phyloP scores from a whole-genome alignment of 139 green algal genomes.

The Mesotaenium endlicherianum region DNA sequence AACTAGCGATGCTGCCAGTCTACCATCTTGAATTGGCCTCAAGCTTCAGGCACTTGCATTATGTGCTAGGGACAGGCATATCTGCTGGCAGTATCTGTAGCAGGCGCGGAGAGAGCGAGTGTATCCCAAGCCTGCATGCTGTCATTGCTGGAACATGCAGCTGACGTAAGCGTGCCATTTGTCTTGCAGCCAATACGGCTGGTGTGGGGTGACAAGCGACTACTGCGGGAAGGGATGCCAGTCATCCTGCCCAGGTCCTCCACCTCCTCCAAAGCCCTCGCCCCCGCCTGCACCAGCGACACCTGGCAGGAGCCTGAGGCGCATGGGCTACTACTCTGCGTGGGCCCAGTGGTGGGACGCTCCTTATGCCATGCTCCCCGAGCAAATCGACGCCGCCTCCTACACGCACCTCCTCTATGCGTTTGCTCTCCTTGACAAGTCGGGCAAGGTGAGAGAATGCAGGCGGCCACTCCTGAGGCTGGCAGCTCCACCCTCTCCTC shows the following conservation, averaged over 20 bases:
- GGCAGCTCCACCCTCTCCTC: neutral
- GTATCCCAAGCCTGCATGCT: too few species aligned
- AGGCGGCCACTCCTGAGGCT: neutral
- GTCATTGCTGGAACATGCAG: too few species aligned
- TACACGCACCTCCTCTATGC: conserved; percentile 9
- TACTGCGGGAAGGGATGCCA: conserved; percentile 8
- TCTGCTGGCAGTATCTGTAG: too few species aligned
- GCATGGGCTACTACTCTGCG: neutral
- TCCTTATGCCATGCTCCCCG: neutral
- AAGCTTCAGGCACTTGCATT: too few species aligned
- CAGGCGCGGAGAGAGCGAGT: too few species aligned
- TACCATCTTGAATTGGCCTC: too few species aligned
- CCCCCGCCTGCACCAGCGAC: neutral
- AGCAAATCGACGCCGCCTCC: neutral
- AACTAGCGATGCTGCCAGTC: too few species aligned
- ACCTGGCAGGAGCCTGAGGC: neutral
- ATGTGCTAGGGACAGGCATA: too few species aligned
- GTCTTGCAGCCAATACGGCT: neutral
- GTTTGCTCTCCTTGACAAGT: conserved; percentile 1
- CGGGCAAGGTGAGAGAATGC: neutral
- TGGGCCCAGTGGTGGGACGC: neutral
- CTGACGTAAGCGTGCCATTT: too few species aligned
- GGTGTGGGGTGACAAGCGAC: conserved; percentile 2
- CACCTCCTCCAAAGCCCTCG: neutral
- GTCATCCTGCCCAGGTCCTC: neutral